Evolutionary conservation across 305 asterid genomes (phyloP).

Genomic region (Rubia tinctorum): DNA sequence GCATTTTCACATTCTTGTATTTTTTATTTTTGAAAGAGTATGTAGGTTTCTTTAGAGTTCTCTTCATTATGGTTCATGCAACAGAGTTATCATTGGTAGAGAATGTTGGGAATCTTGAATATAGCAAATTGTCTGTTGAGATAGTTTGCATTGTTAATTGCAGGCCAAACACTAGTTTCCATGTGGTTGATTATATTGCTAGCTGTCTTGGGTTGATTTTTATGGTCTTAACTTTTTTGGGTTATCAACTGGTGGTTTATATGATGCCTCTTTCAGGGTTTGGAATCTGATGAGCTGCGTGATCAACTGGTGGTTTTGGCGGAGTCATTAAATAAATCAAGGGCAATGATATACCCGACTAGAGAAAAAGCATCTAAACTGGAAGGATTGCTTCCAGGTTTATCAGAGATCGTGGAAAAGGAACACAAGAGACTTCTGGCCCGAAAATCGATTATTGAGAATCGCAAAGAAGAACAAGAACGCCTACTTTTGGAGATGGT

Average conservation of each 20-base stretch:
- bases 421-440: conserved; percentile 95
- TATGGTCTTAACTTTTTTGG: background rate
- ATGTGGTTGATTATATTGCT: background rate
- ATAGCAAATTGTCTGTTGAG: background rate
- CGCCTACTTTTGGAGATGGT: conserved; percentile 91
- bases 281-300: conserved; percentile 71
- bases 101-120: background rate
- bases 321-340: conserved; percentile 63
- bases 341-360: conserved; percentile 61
- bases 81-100: background rate
- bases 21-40: background rate
- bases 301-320: conserved; percentile 60
- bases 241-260: background rate
- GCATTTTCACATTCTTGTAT: background rate
- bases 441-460: conserved; percentile 87
- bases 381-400: conserved; percentile 46
- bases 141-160: background rate
- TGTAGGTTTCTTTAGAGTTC: background rate
- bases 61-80: background rate
- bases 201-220: background rate
- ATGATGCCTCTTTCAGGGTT: conserved; percentile 41
- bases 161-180: background rate
- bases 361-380: conserved; percentile 49
- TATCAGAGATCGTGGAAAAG: conserved; percentile 72
- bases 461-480: conserved; percentile 97